Evolutionary conservation across 1,284 basidiomycete genomes (phyloP).

Genomic region (Mycosarcoma mackinlayi): DNA sequence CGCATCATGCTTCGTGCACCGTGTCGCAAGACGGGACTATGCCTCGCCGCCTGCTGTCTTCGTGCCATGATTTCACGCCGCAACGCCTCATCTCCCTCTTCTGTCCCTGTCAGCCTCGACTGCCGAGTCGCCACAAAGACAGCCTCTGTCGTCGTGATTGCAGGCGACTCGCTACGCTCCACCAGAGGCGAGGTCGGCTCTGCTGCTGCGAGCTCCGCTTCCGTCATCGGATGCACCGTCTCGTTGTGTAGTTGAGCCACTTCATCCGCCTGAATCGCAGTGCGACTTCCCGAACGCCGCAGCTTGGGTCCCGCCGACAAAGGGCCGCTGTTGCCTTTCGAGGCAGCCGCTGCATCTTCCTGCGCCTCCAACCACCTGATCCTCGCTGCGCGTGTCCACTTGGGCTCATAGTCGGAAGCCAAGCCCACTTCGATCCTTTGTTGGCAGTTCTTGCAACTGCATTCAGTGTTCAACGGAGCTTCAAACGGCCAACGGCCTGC

Average conservation of each 20-base stretch:
- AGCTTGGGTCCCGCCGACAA: background rate
- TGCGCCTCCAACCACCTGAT: conserved; percentile 39
- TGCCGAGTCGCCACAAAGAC: background rate
- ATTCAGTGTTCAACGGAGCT: conserved; percentile 38
- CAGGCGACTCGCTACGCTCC: conserved; percentile 6
- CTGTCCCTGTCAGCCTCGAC: conserved; percentile 19
- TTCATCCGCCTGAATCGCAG: conserved; percentile 44
- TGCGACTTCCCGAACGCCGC: conserved; percentile 23
- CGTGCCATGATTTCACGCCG: conserved; percentile 31
- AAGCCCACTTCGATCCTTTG: conserved; percentile 37
- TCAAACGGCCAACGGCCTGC: conserved; percentile 46
- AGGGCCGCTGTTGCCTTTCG: background rate
- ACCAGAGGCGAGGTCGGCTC: conserved; percentile 20
- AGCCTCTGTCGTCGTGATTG: background rate
- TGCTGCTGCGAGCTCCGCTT: conserved; percentile 31
- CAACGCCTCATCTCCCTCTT: conserved; percentile 35
- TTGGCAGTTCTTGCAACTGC: conserved; percentile 48
- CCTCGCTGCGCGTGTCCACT: conserved; percentile 37
- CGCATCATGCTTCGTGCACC: conserved; percentile 49
- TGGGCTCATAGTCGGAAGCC: conserved; percentile 29
- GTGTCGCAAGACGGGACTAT: conserved; percentile 29
- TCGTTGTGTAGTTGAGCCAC: conserved; percentile 37
- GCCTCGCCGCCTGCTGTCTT: conserved; percentile 24
- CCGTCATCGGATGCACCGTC: conserved; percentile 30
- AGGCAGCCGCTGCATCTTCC: conserved; percentile 10